Evolutionary conservation across 2,329 filamentous ascomycete genomes (phyloP).

Genomic region (Beauveria sp.): DNA sequence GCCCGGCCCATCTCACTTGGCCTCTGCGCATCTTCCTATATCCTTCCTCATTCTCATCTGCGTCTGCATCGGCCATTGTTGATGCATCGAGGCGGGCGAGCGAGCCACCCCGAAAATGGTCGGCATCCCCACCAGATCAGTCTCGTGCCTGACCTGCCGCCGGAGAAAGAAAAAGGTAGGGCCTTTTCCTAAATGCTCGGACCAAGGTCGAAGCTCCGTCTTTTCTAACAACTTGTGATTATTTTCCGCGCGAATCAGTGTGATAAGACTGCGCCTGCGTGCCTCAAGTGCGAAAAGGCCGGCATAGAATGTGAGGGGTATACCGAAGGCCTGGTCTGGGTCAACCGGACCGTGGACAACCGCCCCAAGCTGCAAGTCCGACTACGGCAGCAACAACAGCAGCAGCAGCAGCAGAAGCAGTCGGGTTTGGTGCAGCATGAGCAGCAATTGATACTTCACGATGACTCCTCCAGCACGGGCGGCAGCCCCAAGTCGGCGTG

Average conservation of each 20-base stretch:
- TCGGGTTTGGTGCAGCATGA: not conserved
- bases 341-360: slow-evolving; percentile 10
- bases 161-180: slow-evolving; percentile 10
- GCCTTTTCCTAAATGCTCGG: not conserved
- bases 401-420: not conserved
- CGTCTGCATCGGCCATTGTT: not conserved
- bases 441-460: not conserved
- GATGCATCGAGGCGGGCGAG: slow-evolving; percentile 2
- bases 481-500: not conserved
- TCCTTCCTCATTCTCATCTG: not conserved
- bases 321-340: slow-evolving; percentile 8
- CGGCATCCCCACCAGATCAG: slow-evolving; percentile 11
- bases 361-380: not conserved
- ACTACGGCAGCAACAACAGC: not conserved
- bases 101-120: slow-evolving; percentile 7
- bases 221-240: not conserved
- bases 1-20: not conserved
- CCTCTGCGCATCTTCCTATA: not conserved
- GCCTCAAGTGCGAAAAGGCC: slow-evolving; percentile 8
- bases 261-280: slow-evolving; percentile 7
- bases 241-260: not conserved
- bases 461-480: not conserved
- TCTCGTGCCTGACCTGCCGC: slow-evolving; percentile 12
- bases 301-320: slow-evolving; percentile 11
- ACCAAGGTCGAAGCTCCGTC: not conserved